Evolutionary conservation across 768 basidiomycete genomes (phyloP), one percentile per base, ranked within the genome.

Genomic region (Hemileccinum impolitum): DNA sequence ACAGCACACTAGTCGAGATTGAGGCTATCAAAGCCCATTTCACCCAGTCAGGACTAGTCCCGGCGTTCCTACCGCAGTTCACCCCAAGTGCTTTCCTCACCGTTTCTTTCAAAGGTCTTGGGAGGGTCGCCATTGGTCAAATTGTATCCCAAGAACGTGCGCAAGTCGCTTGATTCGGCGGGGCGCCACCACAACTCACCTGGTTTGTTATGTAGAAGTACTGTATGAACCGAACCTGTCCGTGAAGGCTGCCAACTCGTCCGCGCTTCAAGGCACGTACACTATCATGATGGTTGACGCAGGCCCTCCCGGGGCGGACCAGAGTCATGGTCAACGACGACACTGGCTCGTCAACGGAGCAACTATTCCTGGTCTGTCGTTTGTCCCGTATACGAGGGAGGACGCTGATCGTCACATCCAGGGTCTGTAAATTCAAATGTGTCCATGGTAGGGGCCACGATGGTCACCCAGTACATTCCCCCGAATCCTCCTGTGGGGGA

Each of bases 281-380:
- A 88, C 88, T 21, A 62, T 91, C 31, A 72, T 79, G 44, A 87
- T 93, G 87, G 76, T 82, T 26, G 90, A 93, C 58, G 85, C 87
- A 12, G 82, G 81, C 50, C 61, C 77, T 19, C 83, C 84, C 32
- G 87, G 88, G 34, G 69, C 77, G 41, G 74, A 84, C 54, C 69
- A 80, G 46, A 65, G 74, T 32, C 67, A 71, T 9, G 83, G 80
- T 17, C 81, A 83, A 55, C 88, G 81, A 43, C 78, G 86, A 46
- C 90, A 91, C 71, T 92, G 88, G 89, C 79, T 92, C 41, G 79
- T 83, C 52, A 89, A 90, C 64, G 72, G 76, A 19, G 87, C 79
- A 15, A 73, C 72, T 4, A 50, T 85, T 35, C 56, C 63, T 19
- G 69, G 81, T 80, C 26, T 14, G 69, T 60, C 28, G 15, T n/a